Evolutionary conservation across 768 basidiomycete species (phyloP), one percentile per base, ranked within the genome.

Genomic region (Cubamyces lactineus): DNA sequence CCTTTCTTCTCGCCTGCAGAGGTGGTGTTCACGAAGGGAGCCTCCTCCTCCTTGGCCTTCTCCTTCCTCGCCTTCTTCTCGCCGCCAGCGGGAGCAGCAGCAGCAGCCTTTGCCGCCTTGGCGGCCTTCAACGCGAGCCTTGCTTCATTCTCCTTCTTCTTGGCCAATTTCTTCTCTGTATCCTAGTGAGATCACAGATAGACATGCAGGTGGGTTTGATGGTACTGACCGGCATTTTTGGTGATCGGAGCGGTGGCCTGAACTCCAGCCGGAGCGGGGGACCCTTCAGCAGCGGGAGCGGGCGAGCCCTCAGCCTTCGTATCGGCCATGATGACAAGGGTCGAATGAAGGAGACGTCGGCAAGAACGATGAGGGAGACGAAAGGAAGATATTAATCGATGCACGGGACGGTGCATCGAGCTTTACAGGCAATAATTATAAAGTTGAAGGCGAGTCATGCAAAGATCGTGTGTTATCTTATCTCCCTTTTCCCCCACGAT

Each of bases 1-100:
- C 96, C 94, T 78, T 98, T 98, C 82, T 98, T 98, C 72, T 96
- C 83, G 42, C 96, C 97, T 70, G 81, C 84, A 0, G 92, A 93
- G 0, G 95, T 97, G 2, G 83, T 86, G 76, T 97, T 95, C 62
- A 96, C 89, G 74, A 92, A 96, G n/a, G 80, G 79, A 1, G 79
- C 79, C 57, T 87, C 88, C 50, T 86, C 88, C 21, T 83, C 83
- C 72, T 85, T 86, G 74, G 86, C 86, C 76, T 92, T 87, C 69
- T 86, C 82, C 76, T 91, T 91, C 71, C 87, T 88, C 26, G 76
- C 84, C 76, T 93, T 92, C 69, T 90, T 92, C 78, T 93, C 93
- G 70, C 87, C 86, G 2, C 75, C 76, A 9, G 76, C 71, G 3
- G 77, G 72, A 0, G 78, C 71, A 45, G 76, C 69, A 0, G 78